phyloP scores from a whole-genome alignment of 106 monocot genomes.

The Dendrobium huoshanense region DNA sequence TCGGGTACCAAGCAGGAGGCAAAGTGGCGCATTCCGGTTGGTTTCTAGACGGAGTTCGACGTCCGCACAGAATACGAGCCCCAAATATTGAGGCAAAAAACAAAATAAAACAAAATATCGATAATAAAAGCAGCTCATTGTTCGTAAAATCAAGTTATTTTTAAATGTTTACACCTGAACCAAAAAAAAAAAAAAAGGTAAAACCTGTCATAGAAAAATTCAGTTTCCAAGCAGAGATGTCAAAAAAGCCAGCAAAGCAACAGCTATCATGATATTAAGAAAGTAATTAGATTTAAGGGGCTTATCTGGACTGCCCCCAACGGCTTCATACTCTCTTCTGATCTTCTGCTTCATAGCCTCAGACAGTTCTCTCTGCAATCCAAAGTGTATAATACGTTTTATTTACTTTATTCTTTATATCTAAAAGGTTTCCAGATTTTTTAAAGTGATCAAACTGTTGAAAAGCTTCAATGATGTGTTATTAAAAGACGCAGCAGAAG shows the following conservation, averaged over 20 bases:
- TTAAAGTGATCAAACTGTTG: constrained; percentile 25
- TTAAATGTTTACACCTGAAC: not conserved
- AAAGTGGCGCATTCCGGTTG: too few species aligned
- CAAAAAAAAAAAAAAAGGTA: not conserved
- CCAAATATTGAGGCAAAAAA: too few species aligned
- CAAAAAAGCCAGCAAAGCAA: constrained; percentile 67
- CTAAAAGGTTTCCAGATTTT: constrained; percentile 4
- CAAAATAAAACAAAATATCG: too few species aligned
- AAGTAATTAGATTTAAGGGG: constrained; percentile 90
- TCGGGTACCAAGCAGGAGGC: too few species aligned
- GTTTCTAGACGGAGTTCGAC: too few species aligned
- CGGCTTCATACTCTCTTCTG: constrained; percentile 69
- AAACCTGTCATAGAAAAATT: constrained; percentile 1
- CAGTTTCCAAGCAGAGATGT: constrained; percentile 69
- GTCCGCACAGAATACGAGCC: too few species aligned
- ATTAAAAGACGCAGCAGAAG: constrained; percentile 51
- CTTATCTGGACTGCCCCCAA: constrained; percentile 88
- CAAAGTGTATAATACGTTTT: constrained; percentile 26
- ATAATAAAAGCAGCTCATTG: too few species aligned
- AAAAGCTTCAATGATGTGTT: constrained; percentile 53
- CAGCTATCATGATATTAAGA: constrained; percentile 70
- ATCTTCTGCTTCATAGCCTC: constrained; percentile 85
- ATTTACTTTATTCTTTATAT: constrained; percentile 5
- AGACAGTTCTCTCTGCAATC: constrained; percentile 82
- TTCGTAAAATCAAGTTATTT: not conserved